Percentiles rank a stretch among this genome's conserved stretches.
Evolutionary conservation across 768 basidiomycete genomes (phyloP).

Genomic region (Lentinula edodes): DNA sequence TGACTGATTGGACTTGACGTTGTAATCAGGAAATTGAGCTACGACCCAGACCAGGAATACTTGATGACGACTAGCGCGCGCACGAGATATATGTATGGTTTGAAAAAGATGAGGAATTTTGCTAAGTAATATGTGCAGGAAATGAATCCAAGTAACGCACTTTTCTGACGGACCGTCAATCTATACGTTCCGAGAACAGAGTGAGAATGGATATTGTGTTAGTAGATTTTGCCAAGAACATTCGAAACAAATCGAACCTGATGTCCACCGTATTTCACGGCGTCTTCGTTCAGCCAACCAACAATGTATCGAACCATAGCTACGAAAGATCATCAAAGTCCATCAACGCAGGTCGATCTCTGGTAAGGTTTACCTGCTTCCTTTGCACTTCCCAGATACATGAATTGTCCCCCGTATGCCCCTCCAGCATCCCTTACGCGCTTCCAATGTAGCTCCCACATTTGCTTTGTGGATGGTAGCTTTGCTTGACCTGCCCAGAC

Average conservation of each 20-base stretch:
- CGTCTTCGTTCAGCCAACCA: conserved; percentile 36
- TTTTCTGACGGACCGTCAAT: conserved; percentile 1
- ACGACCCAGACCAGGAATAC: neutral
- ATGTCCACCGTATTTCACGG: conserved; percentile 31
- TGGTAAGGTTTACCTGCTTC: conserved; percentile 18
- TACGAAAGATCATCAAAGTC: conserved; percentile 1
- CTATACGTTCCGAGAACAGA: neutral
- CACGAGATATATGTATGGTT: too few relatives aligned
- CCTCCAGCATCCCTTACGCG: conserved; percentile 26
- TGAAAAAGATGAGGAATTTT: too few relatives aligned
- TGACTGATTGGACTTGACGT: neutral
- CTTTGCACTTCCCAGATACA: conserved; percentile 25
- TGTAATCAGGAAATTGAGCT: neutral
- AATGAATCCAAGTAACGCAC: neutral
- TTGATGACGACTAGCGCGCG: neutral
- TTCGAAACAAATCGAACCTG: conserved; percentile 16
- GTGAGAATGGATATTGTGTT: neutral
- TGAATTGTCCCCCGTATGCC: conserved; percentile 28
- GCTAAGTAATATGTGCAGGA: neutral
- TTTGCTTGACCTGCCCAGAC: conserved; percentile 31
- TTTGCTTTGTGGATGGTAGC: conserved; percentile 23
- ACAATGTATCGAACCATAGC: conserved; percentile 26
- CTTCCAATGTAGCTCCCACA: conserved; percentile 28
- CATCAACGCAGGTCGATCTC: neutral
- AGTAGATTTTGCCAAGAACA: neutral